Conservation (phyloP, 768 basidiomycete genomes). For the Psilocybe sp. region DNA sequence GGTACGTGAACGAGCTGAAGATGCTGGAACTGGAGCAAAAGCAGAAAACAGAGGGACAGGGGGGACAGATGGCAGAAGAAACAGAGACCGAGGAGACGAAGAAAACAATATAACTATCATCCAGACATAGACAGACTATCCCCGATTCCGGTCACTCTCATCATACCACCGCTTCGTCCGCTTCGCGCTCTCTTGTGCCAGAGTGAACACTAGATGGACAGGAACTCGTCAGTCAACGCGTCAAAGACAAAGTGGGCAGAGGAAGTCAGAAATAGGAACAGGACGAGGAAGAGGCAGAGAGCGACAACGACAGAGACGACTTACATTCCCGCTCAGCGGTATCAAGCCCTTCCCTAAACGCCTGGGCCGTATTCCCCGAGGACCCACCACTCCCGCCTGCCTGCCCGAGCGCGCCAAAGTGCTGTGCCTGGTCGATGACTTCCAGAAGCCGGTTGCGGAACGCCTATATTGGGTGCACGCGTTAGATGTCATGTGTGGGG, state of each 20-base stretch:
- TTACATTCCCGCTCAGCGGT: slow-evolving; percentile 89
- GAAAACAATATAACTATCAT: neutral
- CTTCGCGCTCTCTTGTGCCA: slow-evolving; percentile 81
- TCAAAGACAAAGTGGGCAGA: neutral
- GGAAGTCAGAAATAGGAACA: neutral
- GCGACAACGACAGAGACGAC: slow-evolving; percentile 22
- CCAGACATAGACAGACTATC: slow-evolving; percentile 35
- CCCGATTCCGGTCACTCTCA: slow-evolving; percentile 52
- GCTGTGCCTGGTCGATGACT: slow-evolving; percentile 83
- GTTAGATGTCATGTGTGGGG: too few relatives aligned
- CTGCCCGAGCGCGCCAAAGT: slow-evolving; percentile 72
- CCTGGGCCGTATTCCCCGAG: slow-evolving; percentile 58
- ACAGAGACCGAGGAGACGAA: slow-evolving; percentile 9
- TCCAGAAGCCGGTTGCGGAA: slow-evolving; percentile 77
- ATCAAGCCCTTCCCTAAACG: slow-evolving; percentile 89
- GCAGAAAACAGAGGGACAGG: slow-evolving; percentile 4
- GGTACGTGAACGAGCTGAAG: slow-evolving; percentile 67
- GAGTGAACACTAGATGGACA: slow-evolving; percentile 72
- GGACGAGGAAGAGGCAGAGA: neutral
- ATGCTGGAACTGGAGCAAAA: slow-evolving; percentile 23
- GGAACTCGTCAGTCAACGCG: too few relatives aligned
- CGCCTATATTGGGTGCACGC: too few relatives aligned
- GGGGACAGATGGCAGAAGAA: slow-evolving; percentile 1
- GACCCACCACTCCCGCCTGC: slow-evolving; percentile 50
- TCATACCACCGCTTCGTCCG: slow-evolving; percentile 86